These are phyloP conservation scores for Colletotrichum shisoi DNA, from an alignment of 2,329 filamentous ascomycete species.

Conservation along the genomic window DNA sequence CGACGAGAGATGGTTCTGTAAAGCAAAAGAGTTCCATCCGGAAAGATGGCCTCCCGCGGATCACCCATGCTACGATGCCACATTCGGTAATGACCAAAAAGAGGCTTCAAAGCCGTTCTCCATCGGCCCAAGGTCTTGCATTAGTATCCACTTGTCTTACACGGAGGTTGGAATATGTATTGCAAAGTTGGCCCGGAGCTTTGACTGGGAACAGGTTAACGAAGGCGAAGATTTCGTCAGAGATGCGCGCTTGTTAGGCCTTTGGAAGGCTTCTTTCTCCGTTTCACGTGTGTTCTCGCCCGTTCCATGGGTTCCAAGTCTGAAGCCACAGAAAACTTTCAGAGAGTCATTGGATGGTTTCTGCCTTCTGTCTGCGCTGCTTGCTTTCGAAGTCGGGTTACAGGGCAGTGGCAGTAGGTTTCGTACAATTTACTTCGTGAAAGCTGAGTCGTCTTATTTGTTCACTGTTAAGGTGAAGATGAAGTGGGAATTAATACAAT, in stretches of 20 bases:
- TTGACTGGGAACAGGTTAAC: slow-evolving; percentile 16
- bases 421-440: too few species aligned
- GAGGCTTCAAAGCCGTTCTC: slow-evolving; percentile 30
- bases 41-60: slow-evolving; percentile 18
- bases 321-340: background rate
- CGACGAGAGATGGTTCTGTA: slow-evolving; percentile 23
- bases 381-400: too few species aligned
- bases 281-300: slow-evolving; percentile 17
- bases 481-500: too few species aligned
- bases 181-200: slow-evolving; percentile 18
- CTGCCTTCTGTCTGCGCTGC: background rate
- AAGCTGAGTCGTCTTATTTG: too few species aligned
- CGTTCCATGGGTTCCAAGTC: slow-evolving; percentile 6
- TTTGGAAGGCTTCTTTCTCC: slow-evolving; percentile 26
- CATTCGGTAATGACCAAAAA: slow-evolving; percentile 4
- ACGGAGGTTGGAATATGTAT: slow-evolving; percentile 25
- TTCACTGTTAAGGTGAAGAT: too few species aligned
- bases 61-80: slow-evolving; percentile 9
- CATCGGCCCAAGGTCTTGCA: slow-evolving; percentile 13
- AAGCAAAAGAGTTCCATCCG: slow-evolving; percentile 27
- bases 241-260: slow-evolving; percentile 15
- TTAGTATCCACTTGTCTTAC: slow-evolving; percentile 17
- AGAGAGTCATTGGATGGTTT: too few species aligned
- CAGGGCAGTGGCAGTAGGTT: too few species aligned
- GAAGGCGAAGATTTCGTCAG: slow-evolving; percentile 16